Percentiles rank a stretch among this genome's conserved stretches.
phyloP scores from a whole-genome alignment of 1,139 yeast species.

The Pichia sp. region DNA sequence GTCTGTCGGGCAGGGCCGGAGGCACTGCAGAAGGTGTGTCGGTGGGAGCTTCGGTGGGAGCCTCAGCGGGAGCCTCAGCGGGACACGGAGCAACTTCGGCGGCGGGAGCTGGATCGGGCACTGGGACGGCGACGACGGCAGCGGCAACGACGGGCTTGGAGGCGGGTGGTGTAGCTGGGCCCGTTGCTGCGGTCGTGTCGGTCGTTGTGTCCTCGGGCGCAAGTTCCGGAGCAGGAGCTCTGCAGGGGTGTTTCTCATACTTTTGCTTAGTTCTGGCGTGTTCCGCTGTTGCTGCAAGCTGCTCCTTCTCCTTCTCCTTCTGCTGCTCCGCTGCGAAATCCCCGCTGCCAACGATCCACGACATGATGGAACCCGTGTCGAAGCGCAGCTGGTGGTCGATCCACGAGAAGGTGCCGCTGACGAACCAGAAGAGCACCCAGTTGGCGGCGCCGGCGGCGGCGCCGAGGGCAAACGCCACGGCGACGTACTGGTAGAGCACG shows the following conservation, averaged over 20 bases:
- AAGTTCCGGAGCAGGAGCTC: too few species aligned
- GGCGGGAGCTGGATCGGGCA: too few species aligned
- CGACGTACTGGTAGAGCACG: constrained; percentile 18
- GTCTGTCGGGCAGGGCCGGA: background rate
- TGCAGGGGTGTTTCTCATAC: too few species aligned
- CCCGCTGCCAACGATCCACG: background rate
- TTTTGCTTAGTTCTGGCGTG: too few species aligned
- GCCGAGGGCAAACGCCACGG: constrained; percentile 19
- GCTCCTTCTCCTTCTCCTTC: too few species aligned
- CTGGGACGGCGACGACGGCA: background rate
- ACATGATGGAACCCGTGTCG: background rate
- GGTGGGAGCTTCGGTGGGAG: too few species aligned
- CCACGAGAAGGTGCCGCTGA: background rate
- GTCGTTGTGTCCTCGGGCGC: too few species aligned
- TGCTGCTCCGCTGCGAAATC: too few species aligned
- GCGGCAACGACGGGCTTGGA: background rate
- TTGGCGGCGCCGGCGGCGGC: constrained; percentile 14
- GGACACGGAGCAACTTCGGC: too few species aligned
- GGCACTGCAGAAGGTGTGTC: background rate
- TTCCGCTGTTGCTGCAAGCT: too few species aligned
- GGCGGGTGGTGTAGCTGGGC: background rate
- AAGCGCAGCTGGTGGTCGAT: background rate
- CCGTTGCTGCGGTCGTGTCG: too few species aligned
- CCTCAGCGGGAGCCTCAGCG: too few species aligned
- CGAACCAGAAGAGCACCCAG: constrained; percentile 3